A percentile compares a stretch with the other conserved stretches of the same genome.
Conservation (phyloP, 1,139 yeast species). For the Zhuliangozyma blackwelliae region DNA sequence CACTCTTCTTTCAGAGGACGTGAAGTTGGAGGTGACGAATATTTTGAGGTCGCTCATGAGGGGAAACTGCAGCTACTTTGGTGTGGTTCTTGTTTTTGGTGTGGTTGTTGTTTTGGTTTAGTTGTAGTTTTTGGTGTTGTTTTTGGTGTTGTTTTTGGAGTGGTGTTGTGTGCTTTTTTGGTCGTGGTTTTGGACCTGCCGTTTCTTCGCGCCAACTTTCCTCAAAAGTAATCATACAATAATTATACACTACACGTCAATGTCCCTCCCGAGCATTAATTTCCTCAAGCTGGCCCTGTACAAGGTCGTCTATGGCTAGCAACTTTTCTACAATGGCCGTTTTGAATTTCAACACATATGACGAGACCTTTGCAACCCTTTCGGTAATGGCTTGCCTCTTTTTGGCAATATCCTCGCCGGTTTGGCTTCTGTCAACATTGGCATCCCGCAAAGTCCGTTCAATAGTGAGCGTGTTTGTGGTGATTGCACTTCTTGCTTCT, state of each 20-base stretch:
- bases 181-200: no score
- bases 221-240: no score
- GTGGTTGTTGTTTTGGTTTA: neutral
- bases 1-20: constrained; percentile 68
- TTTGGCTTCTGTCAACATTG: constrained; percentile 52
- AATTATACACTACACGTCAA: no score
- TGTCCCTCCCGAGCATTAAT: no score
- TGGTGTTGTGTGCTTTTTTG: no score
- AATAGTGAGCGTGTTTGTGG: constrained; percentile 51
- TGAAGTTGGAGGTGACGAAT: constrained; percentile 59
- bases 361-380: constrained; percentile 54
- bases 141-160: no score
- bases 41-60: constrained; percentile 48
- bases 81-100: neutral
- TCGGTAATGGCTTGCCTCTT: constrained; percentile 49
- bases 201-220: no score
- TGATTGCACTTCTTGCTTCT: constrained; percentile 46
- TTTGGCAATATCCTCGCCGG: constrained; percentile 43
- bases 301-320: constrained; percentile 49
- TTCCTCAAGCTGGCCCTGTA: constrained; percentile 11
- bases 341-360: constrained; percentile 60
- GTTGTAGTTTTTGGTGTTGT: neutral
- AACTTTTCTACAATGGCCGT: constrained; percentile 57
- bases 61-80: neutral
- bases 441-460: constrained; percentile 56